Base-by-base conservation (phyloP, 2,329 filamentous ascomycete genomes). In the Microsporum audouinii region DNA sequence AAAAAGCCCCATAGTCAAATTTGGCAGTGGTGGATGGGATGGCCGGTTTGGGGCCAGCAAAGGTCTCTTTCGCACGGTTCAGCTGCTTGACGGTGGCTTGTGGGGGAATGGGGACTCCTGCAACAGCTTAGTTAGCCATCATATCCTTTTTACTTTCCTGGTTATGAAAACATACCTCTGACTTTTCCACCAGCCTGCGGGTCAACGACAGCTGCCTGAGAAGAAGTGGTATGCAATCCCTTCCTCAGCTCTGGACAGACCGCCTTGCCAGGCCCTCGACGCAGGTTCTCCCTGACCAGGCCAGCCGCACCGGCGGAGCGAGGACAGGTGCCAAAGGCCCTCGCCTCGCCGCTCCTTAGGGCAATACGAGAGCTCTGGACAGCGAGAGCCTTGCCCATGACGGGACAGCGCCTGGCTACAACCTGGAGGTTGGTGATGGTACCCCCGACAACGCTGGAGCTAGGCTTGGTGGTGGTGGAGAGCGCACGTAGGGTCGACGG, bases 371-470 rank as follows among this genome's bases (percentile, higher is more conserved):
- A 72, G 64, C 75, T 77, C 81, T 96, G 92, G 43, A 96, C 87
- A 64, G 90, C 88, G 74, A 99, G 84, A 47, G 94, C 94, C 82
- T 96, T 95, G 75, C 91, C 92, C 94, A 99, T 99, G 76, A 99
- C 88, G 62, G 94, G 94, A 83, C 94, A 99, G 75, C 92, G 90
- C 72, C 91, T 87, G 70, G 90, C 94, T 71, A 95, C 85, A 68
- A 94, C 85, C 80, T 97, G 94, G 70, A 99, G 83, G 78, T 96
- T 97, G 71, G 91, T 96, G 85, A 97, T 96, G 76, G 89, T 90
- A 70, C 91, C 90, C 67, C 91, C 92, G 70, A 91, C 88, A 61
- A 86, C 87, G 59, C 71, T 72, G 23, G 60, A 45, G 64, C 82
- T 81, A 73, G 84, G 83, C 68, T 79, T 82, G 71, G 77, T 83